These are phyloP conservation scores for Cryphonectria naterciae DNA, from an alignment of 2,329 filamentous ascomycete genomes.

Conservation along the genomic window DNA sequence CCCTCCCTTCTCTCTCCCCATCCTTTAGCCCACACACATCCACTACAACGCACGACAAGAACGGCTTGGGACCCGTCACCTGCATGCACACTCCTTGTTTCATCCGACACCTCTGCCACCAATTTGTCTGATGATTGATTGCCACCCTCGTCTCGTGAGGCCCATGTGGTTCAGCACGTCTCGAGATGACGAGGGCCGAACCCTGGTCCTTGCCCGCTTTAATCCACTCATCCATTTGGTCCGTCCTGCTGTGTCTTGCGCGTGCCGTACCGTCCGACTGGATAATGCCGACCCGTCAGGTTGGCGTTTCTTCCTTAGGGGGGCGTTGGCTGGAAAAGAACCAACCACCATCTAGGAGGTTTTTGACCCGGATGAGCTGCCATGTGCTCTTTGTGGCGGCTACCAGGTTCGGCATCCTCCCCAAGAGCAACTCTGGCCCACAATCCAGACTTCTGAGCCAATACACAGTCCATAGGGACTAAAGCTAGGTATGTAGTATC, in stretches of 20 bases:
- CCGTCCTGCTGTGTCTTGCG: background rate
- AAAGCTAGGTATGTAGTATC: too few species aligned
- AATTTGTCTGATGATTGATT: background rate
- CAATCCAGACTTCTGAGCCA: background rate
- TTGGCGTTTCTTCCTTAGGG: background rate
- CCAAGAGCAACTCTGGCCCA: background rate
- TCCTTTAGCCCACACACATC: background rate
- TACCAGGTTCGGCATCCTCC: too few species aligned
- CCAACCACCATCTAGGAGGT: background rate
- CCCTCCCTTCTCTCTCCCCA: background rate
- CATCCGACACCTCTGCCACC: background rate
- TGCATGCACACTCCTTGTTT: background rate
- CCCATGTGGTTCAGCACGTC: background rate
- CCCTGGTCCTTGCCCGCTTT: background rate
- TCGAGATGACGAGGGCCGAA: background rate
- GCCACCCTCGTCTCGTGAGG: background rate
- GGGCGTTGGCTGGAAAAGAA: background rate
- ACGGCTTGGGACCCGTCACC: background rate
- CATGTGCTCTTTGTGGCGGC: background rate
- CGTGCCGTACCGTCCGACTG: background rate
- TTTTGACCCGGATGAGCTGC: background rate
- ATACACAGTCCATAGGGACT: too few species aligned
- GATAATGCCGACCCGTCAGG: constrained; percentile 1
- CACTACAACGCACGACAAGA: background rate
- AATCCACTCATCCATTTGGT: background rate